Evolutionary conservation across 73 alveolate genomes (phyloP).

Genomic region (Paramecium pentaurelia): DNA sequence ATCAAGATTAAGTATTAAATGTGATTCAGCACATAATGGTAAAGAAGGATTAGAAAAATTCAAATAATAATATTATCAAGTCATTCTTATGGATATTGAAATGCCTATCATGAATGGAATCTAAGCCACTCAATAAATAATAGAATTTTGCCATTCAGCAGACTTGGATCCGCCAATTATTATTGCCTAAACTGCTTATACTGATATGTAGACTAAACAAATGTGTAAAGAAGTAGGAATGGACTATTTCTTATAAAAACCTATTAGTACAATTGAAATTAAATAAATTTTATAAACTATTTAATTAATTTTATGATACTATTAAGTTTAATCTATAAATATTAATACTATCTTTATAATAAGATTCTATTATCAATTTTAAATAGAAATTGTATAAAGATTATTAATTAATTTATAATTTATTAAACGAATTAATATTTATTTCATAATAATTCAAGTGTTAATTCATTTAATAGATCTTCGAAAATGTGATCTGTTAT

Average conservation of each 20-base stretch:
- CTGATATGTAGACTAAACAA: neutral
- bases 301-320: neutral
- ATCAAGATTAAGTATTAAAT: neutral
- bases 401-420: too few relatives aligned
- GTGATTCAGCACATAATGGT: constrained; percentile 40
- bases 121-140: neutral
- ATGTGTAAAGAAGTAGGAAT: constrained; percentile 3
- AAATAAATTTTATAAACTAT: constrained; percentile 1
- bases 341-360: too few relatives aligned
- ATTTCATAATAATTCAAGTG: neutral
- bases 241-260: constrained; percentile 17
- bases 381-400: neutral
- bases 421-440: neutral
- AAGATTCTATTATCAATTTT: too few relatives aligned
- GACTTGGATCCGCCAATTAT: neutral
- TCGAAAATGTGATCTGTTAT: constrained; percentile 51
- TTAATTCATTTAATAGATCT: constrained; percentile 39
- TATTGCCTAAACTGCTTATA: constrained; percentile 39
- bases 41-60: neutral
- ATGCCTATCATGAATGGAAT: constrained; percentile 48
- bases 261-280: constrained; percentile 22
- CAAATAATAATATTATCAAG: neutral
- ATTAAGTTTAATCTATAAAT: neutral
- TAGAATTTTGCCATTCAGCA: neutral
- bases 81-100: constrained; percentile 27